phyloP scores from a whole-genome alignment of 2,329 filamentous ascomycete genomes.

The Onygenales sp. region DNA sequence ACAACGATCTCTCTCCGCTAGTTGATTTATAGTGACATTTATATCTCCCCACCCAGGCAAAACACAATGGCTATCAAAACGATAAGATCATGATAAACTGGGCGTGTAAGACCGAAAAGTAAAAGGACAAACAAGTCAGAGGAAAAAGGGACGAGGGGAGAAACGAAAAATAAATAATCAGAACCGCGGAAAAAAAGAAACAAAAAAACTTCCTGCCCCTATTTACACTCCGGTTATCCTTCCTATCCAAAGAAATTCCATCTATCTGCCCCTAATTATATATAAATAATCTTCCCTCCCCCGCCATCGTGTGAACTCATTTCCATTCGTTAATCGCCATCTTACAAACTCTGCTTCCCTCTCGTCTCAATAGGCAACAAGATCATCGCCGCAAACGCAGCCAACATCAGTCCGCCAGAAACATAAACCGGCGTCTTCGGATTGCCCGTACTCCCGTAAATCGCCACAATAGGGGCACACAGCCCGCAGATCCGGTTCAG shows the following conservation, averaged over 20 bases:
- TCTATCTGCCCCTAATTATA: background rate
- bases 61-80: no score
- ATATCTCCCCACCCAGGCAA: no score
- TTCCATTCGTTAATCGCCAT: background rate
- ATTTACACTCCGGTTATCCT: no score
- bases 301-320: background rate
- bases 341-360: constrained; percentile 32
- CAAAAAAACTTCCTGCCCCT: background rate
- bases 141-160: no score
- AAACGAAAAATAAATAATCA: no score
- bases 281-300: background rate
- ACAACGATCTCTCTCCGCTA: no score
- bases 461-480: constrained; percentile 36
- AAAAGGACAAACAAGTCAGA: no score
- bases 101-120: no score
- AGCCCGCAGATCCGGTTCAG: constrained; percentile 37
- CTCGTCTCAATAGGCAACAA: constrained; percentile 39
- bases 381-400: constrained; percentile 37
- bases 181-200: background rate
- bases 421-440: constrained; percentile 38
- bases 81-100: no score
- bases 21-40: no score
- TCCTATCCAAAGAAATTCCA: no score
- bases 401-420: constrained; percentile 34
- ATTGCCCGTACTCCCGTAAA: constrained; percentile 28